Base-by-base conservation (phyloP, 768 basidiomycete species). In the Agrocybe praecox region DNA sequence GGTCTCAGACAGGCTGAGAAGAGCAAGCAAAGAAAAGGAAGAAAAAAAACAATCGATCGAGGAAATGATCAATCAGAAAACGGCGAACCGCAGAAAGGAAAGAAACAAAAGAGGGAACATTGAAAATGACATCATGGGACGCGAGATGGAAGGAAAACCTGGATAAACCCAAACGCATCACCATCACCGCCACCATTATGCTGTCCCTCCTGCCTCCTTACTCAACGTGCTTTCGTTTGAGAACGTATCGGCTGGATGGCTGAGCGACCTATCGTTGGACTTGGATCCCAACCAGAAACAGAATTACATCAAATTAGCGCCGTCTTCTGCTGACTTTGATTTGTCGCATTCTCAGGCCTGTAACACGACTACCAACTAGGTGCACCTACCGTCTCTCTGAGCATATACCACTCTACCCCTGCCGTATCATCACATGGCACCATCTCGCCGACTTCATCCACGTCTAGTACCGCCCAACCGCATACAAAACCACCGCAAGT, bases 241-340 rank as follows among this genome's bases (percentile, higher is more conserved):
- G 47, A 86, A 87, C 62, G 75, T 89, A 42, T 72, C 80, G 9
- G 69, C 79, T 48, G 77, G 87, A 42, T 90, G 86, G 86, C 76
- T 89, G 19, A 74, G 77, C 29, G 81, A 85, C 18, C 61, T 63
- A 0, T n/a, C n/a, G n/a, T n/a, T n/a, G n/a, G n/a, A n/a, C n/a
- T n/a, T n/a, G n/a, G 44, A 36, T 18, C 7, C 49, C 40, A 57
- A 50, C 29, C 49, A 33, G 18, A 46, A 46, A 19, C 23, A 56
- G 18, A 55, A 57, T 6, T 64, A 61, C 57, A 69, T 70, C 61
- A 80, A 76, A 61, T 57, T 69, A 56, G 76, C 68, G 56, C 71
- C 69, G 12, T 63, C 71, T 18, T 56, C 58, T 26, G 45, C 57
- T 45, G 69, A 70, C 36, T 23, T 52, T 59, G 53, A 55, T 46